A percentile compares a stretch with the other conserved stretches of the same genome.
Evolutionary conservation across 441 rosid species (phyloP).

Genomic region (Hura crepitans): DNA sequence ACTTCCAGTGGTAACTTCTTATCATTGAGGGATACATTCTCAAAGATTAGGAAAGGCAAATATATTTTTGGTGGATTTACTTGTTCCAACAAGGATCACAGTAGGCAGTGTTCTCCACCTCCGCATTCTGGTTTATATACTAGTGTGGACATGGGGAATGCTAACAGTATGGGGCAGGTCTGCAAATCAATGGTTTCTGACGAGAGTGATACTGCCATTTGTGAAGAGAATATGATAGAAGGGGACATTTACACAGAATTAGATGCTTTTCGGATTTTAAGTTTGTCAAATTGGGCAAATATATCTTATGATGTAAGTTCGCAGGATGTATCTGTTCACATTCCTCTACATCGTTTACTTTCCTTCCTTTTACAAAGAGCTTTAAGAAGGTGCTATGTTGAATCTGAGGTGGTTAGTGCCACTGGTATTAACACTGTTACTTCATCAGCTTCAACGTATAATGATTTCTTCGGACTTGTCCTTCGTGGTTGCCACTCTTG

Average conservation of each 20-base stretch:
- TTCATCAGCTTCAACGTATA: conserved; percentile 28
- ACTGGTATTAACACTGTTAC: conserved; percentile 28
- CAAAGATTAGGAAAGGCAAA: conserved; percentile 54
- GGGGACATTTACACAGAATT: conserved; percentile 33
- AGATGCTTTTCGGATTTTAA: conserved; percentile 38
- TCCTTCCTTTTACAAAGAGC: conserved; percentile 80
- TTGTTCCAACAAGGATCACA: conserved; percentile 47
- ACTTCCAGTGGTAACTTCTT: conserved; percentile 42
- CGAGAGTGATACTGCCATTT: conserved; percentile 37
- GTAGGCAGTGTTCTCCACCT: conserved; percentile 33
- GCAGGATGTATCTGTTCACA: conserved; percentile 76
- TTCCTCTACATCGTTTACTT: conserved; percentile 79
- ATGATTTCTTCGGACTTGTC: conserved; percentile 64
- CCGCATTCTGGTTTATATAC: conserved; percentile 29
- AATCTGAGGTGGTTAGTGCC: conserved; percentile 36
- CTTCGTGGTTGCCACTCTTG: conserved; percentile 59
- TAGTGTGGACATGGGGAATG: conserved; percentile 41
- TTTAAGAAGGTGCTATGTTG: conserved; percentile 60
- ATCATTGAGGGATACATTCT: conserved; percentile 51
- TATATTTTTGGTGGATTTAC: conserved; percentile 47
- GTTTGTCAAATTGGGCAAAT: conserved; percentile 68
- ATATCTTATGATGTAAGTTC: conserved; percentile 76
- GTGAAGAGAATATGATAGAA: conserved; percentile 38
- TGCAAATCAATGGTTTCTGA: conserved; percentile 28
- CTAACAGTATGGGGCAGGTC: conserved; percentile 31